A percentile compares a stretch with the other conserved stretches of the same genome.
phyloP scores from a whole-genome alignment of 805 yeast genomes.

The Saturnispora sekii region DNA sequence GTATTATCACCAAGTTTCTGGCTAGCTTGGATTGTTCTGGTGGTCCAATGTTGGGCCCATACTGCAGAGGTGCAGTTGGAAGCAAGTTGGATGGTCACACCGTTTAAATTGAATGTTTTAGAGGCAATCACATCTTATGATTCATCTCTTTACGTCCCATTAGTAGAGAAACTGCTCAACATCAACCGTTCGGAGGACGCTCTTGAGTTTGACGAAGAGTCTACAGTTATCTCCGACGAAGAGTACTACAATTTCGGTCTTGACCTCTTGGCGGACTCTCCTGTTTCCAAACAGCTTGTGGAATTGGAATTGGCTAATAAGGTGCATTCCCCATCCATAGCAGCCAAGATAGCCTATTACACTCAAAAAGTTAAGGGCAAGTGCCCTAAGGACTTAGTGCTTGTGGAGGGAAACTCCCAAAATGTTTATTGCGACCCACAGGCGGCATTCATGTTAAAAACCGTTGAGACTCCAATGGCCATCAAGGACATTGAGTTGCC shows the following conservation, averaged over 20 bases:
- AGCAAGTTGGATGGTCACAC: slow-evolving; percentile 33
- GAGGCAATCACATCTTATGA: slow-evolving; percentile 32
- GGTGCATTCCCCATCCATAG: slow-evolving; percentile 49
- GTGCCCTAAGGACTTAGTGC: slow-evolving; percentile 13
- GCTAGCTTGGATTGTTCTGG: not conserved
- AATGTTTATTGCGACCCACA: slow-evolving; percentile 51
- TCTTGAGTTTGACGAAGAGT: slow-evolving; percentile 11
- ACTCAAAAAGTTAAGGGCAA: slow-evolving; percentile 25
- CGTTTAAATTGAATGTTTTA: slow-evolving; percentile 32
- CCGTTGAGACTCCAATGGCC: slow-evolving; percentile 28
- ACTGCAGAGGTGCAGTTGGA: slow-evolving; percentile 25
- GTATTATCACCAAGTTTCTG: too few species aligned
- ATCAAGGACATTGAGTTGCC: slow-evolving; percentile 23
- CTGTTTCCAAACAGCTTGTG: slow-evolving; percentile 17
- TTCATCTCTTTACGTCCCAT: slow-evolving; percentile 29
- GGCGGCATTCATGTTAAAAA: slow-evolving; percentile 72
- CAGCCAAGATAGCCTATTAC: slow-evolving; percentile 53
- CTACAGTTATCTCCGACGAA: slow-evolving; percentile 18
- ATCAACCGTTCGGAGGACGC: slow-evolving; percentile 16
- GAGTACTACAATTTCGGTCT: slow-evolving; percentile 19
- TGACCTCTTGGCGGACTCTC: slow-evolving; percentile 10
- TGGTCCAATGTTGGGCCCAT: not conserved
- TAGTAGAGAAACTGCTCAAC: slow-evolving; percentile 24
- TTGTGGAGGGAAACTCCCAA: slow-evolving; percentile 34
- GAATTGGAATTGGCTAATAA: slow-evolving; percentile 39